These are phyloP conservation scores for Colletotrichum theobromicola DNA, from an alignment of 2,329 filamentous ascomycete genomes.

Conservation along the genomic window DNA sequence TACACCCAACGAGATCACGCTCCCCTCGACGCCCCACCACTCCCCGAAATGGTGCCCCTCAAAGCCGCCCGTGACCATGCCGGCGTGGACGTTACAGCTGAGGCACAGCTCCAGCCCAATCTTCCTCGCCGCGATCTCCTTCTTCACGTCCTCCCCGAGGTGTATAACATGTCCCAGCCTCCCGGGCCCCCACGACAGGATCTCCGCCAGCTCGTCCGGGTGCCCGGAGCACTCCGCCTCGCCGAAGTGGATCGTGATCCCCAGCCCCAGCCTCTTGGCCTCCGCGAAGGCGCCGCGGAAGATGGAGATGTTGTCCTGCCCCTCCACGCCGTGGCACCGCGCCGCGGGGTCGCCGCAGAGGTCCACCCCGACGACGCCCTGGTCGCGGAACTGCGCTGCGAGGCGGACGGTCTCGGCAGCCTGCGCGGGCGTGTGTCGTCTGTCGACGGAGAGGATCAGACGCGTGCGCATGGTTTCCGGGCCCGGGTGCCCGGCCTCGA, in stretches of 20 bases:
- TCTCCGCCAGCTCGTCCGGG: constrained; percentile 63
- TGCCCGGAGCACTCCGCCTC: constrained; percentile 66
- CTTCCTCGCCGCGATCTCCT: constrained; percentile 53
- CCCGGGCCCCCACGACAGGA: constrained; percentile 71
- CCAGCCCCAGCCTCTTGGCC: constrained; percentile 61
- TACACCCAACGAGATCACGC: constrained; percentile 72
- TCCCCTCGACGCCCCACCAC: constrained; percentile 66
- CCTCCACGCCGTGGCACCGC: constrained; percentile 55
- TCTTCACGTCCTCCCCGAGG: constrained; percentile 65
- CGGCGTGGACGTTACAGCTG: constrained; percentile 80
- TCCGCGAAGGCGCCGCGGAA: constrained; percentile 64
- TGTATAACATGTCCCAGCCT: constrained; percentile 82
- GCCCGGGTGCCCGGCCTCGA: constrained; percentile 41
- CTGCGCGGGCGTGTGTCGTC: constrained; percentile 62
- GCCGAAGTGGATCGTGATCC: constrained; percentile 79
- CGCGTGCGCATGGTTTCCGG: constrained; percentile 57
- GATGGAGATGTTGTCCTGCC: constrained; percentile 60
- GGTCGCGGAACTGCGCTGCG: constrained; percentile 56
- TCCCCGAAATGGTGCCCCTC: constrained; percentile 78
- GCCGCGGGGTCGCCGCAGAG: constrained; percentile 75
- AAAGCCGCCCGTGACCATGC: constrained; percentile 70
- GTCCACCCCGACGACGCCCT: constrained; percentile 75
- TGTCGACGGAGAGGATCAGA: constrained; percentile 78
- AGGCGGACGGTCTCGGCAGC: constrained; percentile 70
- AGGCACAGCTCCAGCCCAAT: constrained; percentile 79